These are phyloP conservation scores for Tricholoma furcatifolium DNA, from an alignment of 768 basidiomycete genomes.

Conservation along the genomic window DNA sequence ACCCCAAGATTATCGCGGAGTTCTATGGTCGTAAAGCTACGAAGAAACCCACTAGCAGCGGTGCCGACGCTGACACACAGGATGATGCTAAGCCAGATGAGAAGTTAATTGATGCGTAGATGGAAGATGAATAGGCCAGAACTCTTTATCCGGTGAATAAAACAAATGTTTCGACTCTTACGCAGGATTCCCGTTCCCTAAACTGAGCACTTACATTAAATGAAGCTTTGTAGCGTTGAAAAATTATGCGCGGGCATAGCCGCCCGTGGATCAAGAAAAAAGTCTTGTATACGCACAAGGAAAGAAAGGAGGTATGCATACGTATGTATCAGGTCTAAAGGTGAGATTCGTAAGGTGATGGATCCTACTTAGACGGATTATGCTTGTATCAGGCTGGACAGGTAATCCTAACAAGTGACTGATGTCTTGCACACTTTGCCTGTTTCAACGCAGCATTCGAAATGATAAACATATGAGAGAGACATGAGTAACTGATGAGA, in stretches of 20 bases:
- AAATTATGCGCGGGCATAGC: too few relatives aligned
- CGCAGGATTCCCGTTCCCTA: too few relatives aligned
- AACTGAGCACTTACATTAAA: too few relatives aligned
- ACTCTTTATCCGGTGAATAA: slow-evolving; percentile 8
- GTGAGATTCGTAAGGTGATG: background rate
- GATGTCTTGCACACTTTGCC: too few relatives aligned
- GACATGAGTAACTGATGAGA: background rate
- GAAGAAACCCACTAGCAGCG: slow-evolving; percentile 54
- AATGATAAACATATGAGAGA: slow-evolving; percentile 3
- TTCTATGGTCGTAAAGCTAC: slow-evolving; percentile 85
- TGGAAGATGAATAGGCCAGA: slow-evolving; percentile 12
- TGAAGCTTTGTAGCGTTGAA: too few relatives aligned
- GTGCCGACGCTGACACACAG: slow-evolving; percentile 44
- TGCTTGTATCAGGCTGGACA: slow-evolving; percentile 4
- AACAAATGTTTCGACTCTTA: slow-evolving; percentile 1
- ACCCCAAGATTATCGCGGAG: slow-evolving; percentile 92
- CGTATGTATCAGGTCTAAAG: too few relatives aligned
- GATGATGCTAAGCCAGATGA: slow-evolving; percentile 38
- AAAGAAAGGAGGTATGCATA: too few relatives aligned
- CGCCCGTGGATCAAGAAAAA: too few relatives aligned
- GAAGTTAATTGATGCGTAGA: slow-evolving; percentile 67
- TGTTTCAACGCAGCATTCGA: too few relatives aligned
- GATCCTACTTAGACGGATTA: slow-evolving; percentile 11
- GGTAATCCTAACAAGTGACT: background rate
- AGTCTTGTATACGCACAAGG: too few relatives aligned